These are phyloP conservation scores for Cyclanthera cordifolia DNA, from an alignment of 306 rosid species.

Conservation along the genomic window DNA sequence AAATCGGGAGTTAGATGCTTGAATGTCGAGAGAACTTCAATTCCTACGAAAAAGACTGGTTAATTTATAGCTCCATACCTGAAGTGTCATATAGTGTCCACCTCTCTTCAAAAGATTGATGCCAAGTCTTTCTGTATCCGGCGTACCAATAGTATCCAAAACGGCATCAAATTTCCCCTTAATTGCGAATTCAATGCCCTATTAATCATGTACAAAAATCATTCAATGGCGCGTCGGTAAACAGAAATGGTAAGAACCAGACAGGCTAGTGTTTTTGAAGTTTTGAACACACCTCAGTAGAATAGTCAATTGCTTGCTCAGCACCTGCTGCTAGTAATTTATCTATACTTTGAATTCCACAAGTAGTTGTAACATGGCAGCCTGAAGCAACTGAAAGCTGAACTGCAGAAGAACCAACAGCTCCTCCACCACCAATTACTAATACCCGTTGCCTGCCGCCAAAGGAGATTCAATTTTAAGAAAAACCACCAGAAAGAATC, in stretches of 20 bases:
- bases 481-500: background rate
- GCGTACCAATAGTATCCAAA: conserved; percentile 81
- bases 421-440: conserved; percentile 97
- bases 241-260: no score
- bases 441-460: conserved; percentile 63
- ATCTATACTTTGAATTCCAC: conserved; percentile 63
- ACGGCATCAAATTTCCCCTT: conserved; percentile 89
- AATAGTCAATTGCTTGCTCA: conserved; percentile 84
- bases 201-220: conserved; percentile 3
- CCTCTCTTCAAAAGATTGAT: conserved; percentile 64
- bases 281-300: conserved; percentile 49
- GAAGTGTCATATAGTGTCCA: conserved; percentile 98
- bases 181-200: conserved; percentile 58
- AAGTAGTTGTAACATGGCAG: conserved; percentile 72
- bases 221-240: no score
- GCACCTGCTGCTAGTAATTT: conserved; percentile 68
- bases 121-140: conserved; percentile 69
- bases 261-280: conserved; percentile 2
- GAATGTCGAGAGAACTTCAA: background rate
- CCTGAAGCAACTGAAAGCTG: conserved; percentile 79
- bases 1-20: background rate
- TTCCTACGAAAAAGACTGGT: background rate
- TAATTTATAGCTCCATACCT: conserved; percentile 41
- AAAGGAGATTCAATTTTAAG: conserved; percentile 18
- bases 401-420: conserved; percentile 76